Evolutionary conservation across 495 filamentous ascomycete species (phyloP), one percentile per base, ranked within the genome.

Genomic region (Lophiotrema nucula): DNA sequence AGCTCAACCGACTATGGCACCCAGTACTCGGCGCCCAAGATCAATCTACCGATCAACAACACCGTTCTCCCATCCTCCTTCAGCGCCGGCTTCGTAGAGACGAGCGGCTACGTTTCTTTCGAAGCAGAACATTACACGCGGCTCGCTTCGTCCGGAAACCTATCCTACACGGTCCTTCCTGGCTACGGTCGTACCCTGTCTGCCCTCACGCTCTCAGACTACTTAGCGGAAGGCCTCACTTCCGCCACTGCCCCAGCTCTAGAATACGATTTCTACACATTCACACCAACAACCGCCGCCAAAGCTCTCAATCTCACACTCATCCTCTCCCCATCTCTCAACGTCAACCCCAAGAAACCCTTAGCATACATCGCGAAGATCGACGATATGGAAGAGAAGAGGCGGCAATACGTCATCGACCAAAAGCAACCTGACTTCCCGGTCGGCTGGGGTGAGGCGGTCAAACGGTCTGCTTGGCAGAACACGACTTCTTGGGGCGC

Each of bases 261-360:
- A 11, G 80, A 84, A 60, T 89, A 88, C 66, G 77, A 82, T 58
- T 59, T 89, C 18, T 88, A 85, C 71, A 68, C 84, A 23, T 88
- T 87, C 71, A 81, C 65, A 11, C 24, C 41, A 4, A 66, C 62
- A 8, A 59, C 58, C 1, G 1, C 66, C 47, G 31, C 57, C 2
- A 67, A 77, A 4, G 69, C 71, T 8, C 78, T 79, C 44, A 86
- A 84, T 56, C 70, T 88, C 44, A 86, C 81, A 0, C 70, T 89
- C 11, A 78, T 78, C 60, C 79, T 88, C 39, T 81, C 78, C 21
- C 77, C 82, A 0, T 76, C 77, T 0, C 78, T 85, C 10, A 88
- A 89, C 55, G 76, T 83, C 18, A 80, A 81, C 48, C 81, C 86
- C 4, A 67, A 73, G 8, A 71, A 73, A 0, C 83, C 81, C 3